These are phyloP conservation scores for Pestalotiopsis sp. DNA, from an alignment of 2,329 filamentous ascomycete species.

Conservation along the genomic window DNA sequence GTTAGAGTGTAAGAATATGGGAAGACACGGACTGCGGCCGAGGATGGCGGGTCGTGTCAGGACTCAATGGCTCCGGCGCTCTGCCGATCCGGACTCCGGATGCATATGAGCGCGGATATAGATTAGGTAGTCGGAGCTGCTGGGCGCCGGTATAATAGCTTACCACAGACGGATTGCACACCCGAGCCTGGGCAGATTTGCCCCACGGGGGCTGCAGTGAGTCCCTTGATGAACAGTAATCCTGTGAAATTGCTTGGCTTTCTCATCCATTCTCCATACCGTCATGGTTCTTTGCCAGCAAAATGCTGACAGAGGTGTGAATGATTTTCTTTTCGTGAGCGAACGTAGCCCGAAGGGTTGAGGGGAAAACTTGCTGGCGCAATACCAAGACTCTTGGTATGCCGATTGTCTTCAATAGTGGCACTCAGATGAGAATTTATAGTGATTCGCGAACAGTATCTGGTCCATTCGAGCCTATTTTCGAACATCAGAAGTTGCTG, in stretches of 20 bases:
- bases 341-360: not conserved
- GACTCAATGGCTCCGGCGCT: too few species aligned
- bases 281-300: not conserved
- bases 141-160: too few species aligned
- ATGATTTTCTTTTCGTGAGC: not conserved
- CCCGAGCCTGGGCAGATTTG: not conserved
- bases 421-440: not conserved
- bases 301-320: not conserved
- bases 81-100: too few species aligned
- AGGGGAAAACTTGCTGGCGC: not conserved
- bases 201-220: not conserved
- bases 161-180: too few species aligned
- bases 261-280: not conserved
- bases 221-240: constrained; percentile 1
- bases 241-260: constrained; percentile 9
- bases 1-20: too few species aligned
- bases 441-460: not conserved
- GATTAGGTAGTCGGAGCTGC: too few species aligned
- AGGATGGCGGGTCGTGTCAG: too few species aligned
- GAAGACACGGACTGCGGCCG: too few species aligned
- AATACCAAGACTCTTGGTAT: not conserved
- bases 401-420: not conserved
- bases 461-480: not conserved
- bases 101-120: too few species aligned
- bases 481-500: not conserved